A percentile compares a stretch with the other conserved stretches of the same genome.
These are phyloP conservation scores for Aspergillus nomiae DNA, from an alignment of 2,329 filamentous ascomycete species.

Conservation along the genomic window DNA sequence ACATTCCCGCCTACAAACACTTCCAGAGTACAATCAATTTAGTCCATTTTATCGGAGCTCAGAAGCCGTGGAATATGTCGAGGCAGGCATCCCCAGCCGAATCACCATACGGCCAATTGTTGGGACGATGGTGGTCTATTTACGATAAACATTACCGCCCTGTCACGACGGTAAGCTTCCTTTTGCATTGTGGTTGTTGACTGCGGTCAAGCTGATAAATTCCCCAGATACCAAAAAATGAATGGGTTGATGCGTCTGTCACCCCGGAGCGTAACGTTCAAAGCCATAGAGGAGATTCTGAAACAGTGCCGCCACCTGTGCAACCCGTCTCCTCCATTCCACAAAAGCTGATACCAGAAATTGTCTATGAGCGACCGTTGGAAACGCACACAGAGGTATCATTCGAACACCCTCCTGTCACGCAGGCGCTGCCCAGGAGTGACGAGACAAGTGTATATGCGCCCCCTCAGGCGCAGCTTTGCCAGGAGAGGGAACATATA, in stretches of 20 bases:
- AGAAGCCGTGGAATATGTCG: slow-evolving; percentile 84
- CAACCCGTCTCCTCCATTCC: neutral
- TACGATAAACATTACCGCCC: slow-evolving; percentile 81
- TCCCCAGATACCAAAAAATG: slow-evolving; percentile 4
- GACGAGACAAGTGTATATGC: neutral
- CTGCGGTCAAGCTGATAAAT: neutral
- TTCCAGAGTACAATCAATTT: slow-evolving; percentile 87
- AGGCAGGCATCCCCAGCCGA: slow-evolving; percentile 37
- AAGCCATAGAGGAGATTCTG: neutral
- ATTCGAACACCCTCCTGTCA: neutral
- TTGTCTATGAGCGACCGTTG: neutral
- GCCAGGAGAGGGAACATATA: neutral
- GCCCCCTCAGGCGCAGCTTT: neutral
- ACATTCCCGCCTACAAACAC: slow-evolving; percentile 90
- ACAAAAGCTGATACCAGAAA: neutral
- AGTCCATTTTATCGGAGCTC: slow-evolving; percentile 89
- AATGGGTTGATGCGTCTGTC: neutral
- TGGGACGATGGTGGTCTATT: slow-evolving; percentile 89
- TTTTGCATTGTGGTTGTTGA: too few species aligned
- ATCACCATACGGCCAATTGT: slow-evolving; percentile 74
- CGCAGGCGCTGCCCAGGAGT: neutral
- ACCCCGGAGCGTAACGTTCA: neutral
- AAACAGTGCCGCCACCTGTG: neutral
- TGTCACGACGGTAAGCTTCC: slow-evolving; percentile 23
- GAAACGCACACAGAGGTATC: neutral